These are phyloP conservation scores for Flaveria floridana DNA, from an alignment of 140 eudicot genomes.

Conservation along the genomic window DNA sequence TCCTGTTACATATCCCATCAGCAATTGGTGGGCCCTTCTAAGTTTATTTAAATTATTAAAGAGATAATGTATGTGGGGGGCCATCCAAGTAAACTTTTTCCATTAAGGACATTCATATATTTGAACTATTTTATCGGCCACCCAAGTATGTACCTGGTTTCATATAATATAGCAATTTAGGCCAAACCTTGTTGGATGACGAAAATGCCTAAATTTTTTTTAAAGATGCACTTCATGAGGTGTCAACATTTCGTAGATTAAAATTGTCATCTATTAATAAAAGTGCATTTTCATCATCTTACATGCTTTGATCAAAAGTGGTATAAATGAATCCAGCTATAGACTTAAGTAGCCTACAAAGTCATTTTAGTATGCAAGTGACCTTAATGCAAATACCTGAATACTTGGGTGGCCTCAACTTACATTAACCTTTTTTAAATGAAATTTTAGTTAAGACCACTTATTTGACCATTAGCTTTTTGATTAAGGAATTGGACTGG, in stretches of 20 bases:
- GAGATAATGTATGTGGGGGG: constrained; percentile 1
- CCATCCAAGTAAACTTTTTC: not conserved
- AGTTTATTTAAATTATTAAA: not conserved
- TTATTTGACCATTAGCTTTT: constrained; percentile 30
- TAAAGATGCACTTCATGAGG: not conserved
- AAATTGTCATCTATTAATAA: not conserved
- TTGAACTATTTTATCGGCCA: not conserved
- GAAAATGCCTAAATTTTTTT: not conserved
- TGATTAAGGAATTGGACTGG: constrained; percentile 92
- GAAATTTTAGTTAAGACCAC: constrained; percentile 13
- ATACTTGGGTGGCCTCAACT: not conserved
- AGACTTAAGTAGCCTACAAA: not conserved
- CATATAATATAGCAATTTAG: not conserved
- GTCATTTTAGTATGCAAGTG: not conserved
- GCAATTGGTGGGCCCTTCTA: constrained; percentile 25
- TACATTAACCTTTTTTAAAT: not conserved
- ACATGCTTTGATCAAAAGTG: constrained; percentile 1
- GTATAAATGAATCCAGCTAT: not conserved
- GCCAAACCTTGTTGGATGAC: not conserved
- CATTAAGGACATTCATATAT: not conserved
- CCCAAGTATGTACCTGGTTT: constrained; percentile 2
- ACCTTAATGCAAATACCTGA: not conserved
- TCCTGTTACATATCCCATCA: constrained; percentile 23
- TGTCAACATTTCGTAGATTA: not conserved
- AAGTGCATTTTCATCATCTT: not conserved